Evolutionary conservation across 2,329 filamentous ascomycete genomes (phyloP).

Genomic region (Rhytidhysteron rufulum): DNA sequence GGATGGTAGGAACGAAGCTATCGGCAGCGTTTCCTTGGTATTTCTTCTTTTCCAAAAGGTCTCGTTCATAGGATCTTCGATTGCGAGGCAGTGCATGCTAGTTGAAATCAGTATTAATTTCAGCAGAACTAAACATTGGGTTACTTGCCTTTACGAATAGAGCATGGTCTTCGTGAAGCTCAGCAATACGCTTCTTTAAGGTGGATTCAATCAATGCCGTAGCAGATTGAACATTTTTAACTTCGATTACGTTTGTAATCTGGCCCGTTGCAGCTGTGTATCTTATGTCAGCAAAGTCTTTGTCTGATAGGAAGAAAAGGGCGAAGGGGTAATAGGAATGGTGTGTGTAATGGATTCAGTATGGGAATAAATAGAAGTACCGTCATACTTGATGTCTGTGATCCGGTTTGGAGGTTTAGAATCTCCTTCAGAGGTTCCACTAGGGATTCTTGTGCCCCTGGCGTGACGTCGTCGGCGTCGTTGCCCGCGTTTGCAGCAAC

Average conservation of each 20-base stretch:
- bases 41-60: conserved; percentile 9
- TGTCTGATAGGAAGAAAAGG: too few relatives aligned
- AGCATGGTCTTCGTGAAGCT: conserved; percentile 2
- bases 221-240: background rate
- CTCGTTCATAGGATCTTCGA: conserved; percentile 17
- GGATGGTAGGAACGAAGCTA: conserved; percentile 1
- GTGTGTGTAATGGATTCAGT: too few relatives aligned
- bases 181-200: background rate
- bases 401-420: too few relatives aligned
- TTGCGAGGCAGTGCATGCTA: conserved; percentile 16
- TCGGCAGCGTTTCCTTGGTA: conserved; percentile 1
- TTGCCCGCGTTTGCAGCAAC: too few relatives aligned
- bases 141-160: background rate
- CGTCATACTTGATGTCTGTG: too few relatives aligned
- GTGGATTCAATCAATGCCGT: background rate
- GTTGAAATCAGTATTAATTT: background rate
- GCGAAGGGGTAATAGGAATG: too few relatives aligned
- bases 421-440: too few relatives aligned
- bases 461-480: too few relatives aligned
- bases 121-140: background rate
- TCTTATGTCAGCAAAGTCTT: too few relatives aligned
- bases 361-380: too few relatives aligned
- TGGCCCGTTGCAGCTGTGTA: too few relatives aligned
- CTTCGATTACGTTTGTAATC: background rate
- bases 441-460: too few relatives aligned